These are phyloP conservation scores for Prunus mongolica DNA, from an alignment of 306 rosid genomes.

Conservation along the genomic window DNA sequence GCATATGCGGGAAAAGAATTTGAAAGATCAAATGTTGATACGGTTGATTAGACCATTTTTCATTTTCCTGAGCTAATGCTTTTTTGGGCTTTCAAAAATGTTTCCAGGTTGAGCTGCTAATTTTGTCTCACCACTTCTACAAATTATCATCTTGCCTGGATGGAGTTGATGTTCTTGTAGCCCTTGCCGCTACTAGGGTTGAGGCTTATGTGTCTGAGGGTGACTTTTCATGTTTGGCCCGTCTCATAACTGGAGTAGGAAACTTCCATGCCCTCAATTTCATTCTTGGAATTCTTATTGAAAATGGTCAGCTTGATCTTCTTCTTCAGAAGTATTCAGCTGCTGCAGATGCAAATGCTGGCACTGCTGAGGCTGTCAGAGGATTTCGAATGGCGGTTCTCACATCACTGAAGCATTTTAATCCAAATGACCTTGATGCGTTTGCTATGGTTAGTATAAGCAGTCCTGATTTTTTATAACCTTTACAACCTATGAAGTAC, in stretches of 20 bases:
- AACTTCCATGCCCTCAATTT: conserved; percentile 86
- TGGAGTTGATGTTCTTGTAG: conserved; percentile 98
- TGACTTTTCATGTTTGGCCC: conserved; percentile 94
- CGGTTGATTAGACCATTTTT: neutral
- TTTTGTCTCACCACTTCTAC: conserved; percentile 95
- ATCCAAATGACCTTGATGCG: conserved; percentile 89
- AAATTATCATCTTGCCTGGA: conserved; percentile 96
- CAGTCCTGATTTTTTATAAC: conserved; percentile 9
- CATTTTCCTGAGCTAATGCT: neutral
- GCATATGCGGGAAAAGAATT: neutral
- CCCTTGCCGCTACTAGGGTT: conserved; percentile 97
- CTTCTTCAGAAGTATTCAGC: conserved; percentile 96
- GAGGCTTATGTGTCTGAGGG: conserved; percentile 95
- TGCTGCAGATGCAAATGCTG: conserved; percentile 70
- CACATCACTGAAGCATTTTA: conserved; percentile 93
- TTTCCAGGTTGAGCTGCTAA: conserved; percentile 95
- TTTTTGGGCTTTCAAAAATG: conserved; percentile 10
- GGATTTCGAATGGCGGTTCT: conserved; percentile 98
- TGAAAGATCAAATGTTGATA: neutral
- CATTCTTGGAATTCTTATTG: conserved; percentile 95
- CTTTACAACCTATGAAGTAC: neutral
- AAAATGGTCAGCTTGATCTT: conserved; percentile 92
- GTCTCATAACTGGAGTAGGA: conserved; percentile 96
- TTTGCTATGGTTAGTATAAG: conserved; percentile 85
- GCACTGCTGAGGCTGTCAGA: conserved; percentile 87